Evolutionary conservation across 2,329 filamentous ascomycete species (phyloP).

Genomic region (Bisporella sp.): DNA sequence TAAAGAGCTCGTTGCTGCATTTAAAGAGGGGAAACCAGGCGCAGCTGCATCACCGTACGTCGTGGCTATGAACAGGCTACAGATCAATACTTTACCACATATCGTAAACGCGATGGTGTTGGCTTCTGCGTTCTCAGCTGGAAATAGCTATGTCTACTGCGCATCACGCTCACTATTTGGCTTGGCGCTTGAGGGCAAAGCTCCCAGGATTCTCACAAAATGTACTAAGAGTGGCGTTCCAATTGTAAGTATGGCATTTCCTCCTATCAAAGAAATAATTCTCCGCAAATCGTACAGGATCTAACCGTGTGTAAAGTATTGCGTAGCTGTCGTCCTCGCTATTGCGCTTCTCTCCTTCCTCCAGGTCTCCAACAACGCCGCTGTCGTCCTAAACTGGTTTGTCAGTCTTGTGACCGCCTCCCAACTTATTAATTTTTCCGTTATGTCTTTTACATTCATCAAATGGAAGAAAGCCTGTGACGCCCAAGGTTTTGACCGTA

Average conservation of each 20-base stretch:
- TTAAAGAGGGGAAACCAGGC: slow-evolving; percentile 37
- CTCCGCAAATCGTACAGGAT: neutral
- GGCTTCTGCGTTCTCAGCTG: slow-evolving; percentile 46
- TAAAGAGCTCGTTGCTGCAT: slow-evolving; percentile 19
- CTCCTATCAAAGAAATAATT: slow-evolving; percentile 25
- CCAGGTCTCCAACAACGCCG: slow-evolving; percentile 47
- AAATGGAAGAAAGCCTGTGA: slow-evolving; percentile 46
- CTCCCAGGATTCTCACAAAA: slow-evolving; percentile 41
- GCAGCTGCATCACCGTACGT: slow-evolving; percentile 46
- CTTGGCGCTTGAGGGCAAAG: slow-evolving; percentile 44
- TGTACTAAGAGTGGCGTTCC: slow-evolving; percentile 45
- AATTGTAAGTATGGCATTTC: neutral
- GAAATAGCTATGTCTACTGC: slow-evolving; percentile 35
- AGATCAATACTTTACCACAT: slow-evolving; percentile 40
- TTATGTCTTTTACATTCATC: slow-evolving; percentile 48
- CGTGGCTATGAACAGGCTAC: slow-evolving; percentile 41
- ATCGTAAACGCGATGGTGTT: slow-evolving; percentile 51
- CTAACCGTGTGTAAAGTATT: slow-evolving; percentile 31
- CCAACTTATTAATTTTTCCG: slow-evolving; percentile 46
- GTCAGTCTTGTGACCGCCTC: slow-evolving; percentile 49
- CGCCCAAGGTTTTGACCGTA: slow-evolving; percentile 36
- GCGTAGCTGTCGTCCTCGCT: slow-evolving; percentile 45
- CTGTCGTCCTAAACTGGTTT: slow-evolving; percentile 55
- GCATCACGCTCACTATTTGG: slow-evolving; percentile 44
- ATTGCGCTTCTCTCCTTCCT: slow-evolving; percentile 56